phyloP scores from a whole-genome alignment of 371 early-diverging fungal genomes.

The Mucor lusitanicus region DNA sequence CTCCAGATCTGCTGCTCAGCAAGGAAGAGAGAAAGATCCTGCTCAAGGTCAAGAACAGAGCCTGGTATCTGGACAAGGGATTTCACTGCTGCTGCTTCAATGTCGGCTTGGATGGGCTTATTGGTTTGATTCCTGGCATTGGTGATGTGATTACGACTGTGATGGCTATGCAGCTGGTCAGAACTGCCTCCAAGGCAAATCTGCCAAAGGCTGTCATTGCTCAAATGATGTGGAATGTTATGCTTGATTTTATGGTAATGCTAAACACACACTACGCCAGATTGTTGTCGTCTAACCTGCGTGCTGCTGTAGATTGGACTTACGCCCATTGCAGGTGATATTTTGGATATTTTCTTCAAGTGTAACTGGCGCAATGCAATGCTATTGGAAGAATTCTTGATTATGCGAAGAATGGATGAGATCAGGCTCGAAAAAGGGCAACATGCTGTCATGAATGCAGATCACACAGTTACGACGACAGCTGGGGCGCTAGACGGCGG shows the following conservation, averaged over 20 bases:
- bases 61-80: conserved; percentile 44
- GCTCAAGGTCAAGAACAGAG: conserved; percentile 34
- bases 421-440: conserved; percentile 31
- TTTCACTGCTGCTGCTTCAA: conserved; percentile 44
- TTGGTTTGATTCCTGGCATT: conserved; percentile 52
- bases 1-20: conserved; percentile 38
- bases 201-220: conserved; percentile 35
- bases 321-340: conserved; percentile 51
- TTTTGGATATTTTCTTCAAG: conserved; percentile 52
- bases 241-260: conserved; percentile 49
- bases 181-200: conserved; percentile 36
- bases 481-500: neutral
- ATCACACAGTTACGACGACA: neutral
- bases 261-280: neutral
- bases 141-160: conserved; percentile 43
- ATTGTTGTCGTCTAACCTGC: neutral
- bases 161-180: conserved; percentile 40
- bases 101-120: conserved; percentile 48
- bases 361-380: conserved; percentile 50
- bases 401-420: conserved; percentile 42
- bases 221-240: conserved; percentile 50
- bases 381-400: conserved; percentile 47
- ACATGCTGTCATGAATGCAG: neutral
- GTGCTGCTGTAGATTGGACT: conserved; percentile 35
- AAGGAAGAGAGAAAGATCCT: conserved; percentile 34